Evolutionary conservation across 768 basidiomycete genomes (phyloP), one percentile per base, ranked within the genome.

Genomic region (Thelephora ganbajun): DNA sequence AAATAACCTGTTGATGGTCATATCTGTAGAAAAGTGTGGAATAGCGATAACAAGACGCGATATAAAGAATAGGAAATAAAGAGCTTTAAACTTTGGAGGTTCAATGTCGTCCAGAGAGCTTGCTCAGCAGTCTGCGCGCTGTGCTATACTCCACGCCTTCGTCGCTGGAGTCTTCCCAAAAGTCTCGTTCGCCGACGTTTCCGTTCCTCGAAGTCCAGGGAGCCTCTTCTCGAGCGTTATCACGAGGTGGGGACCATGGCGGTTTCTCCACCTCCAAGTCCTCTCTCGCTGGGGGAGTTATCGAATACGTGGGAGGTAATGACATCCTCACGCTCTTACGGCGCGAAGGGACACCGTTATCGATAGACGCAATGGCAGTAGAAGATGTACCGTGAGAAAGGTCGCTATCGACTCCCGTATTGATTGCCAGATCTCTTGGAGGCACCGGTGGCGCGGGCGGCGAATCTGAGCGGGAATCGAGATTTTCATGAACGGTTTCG

Each of bases 301-400:
- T 64, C 5, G 82, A 82, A 59, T 82, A 86, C 33, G 82, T 84
- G 9, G 87, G 87, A 39, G 79, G 72, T 34, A 88, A 61, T 23
- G 82, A 84, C 45, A 90, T 79, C 6, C 87, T 69, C 33, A 90
- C 87, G 56, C 83, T 86, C 63, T 89, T 89, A 33, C 71, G 58
- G 11, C 74, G 61, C 1, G 54, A 45, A 11, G 64, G 54, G 16
- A 48, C 39, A 34, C 52, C n/a, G 43, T 48, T 39, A 22, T n/a
- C 48, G 33, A 33, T 50, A 33, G 46, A 49, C n/a, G 45, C 51
- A 18, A 42, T 52, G 13, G 52, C 53, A 18, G 59, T 61, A 11
- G 63, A 57, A 13, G 51, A 51, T 13, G 52, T 51, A 23, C 59
- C 59, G 6, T 56, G 39, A n/a, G 59, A 61, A 14, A 61, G 19